Evolutionary conservation across 306 rosid species (phyloP).

Genomic region (Alnus glutinosa): DNA sequence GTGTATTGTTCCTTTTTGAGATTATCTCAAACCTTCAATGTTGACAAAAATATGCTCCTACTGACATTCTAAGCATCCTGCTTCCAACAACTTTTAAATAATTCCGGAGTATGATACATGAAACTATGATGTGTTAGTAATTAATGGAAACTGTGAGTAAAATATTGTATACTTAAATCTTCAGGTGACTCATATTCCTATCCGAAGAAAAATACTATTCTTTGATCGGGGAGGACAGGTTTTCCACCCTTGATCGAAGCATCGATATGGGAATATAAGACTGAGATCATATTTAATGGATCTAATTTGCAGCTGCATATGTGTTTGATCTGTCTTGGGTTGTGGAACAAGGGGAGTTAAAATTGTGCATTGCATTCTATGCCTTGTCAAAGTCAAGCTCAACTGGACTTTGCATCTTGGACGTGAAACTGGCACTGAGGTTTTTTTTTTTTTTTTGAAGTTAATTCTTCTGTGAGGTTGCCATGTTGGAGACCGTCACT

Average conservation of each 20-base stretch:
- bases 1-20: not conserved
- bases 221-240: too few relatives aligned
- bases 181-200: too few relatives aligned
- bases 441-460: not conserved
- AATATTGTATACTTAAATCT: not conserved
- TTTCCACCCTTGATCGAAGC: too few relatives aligned
- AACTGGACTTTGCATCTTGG: not conserved
- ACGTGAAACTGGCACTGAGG: not conserved
- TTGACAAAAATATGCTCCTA: not conserved
- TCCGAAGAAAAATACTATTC: too few relatives aligned
- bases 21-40: not conserved
- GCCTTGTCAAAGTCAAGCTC: not conserved
- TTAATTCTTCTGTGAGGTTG: not conserved
- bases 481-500: not conserved
- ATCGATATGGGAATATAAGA: not conserved
- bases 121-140: not conserved
- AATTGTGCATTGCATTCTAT: not conserved
- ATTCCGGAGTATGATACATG: not conserved
- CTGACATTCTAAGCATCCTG: not conserved
- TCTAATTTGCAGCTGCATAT: not conserved
- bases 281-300: not conserved
- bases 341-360: too few relatives aligned
- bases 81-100: not conserved
- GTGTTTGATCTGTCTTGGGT: not conserved
- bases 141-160: not conserved